Conservation (phyloP, 2,329 filamentous ascomycete species). For the Allantophomopsis lycopodina region DNA sequence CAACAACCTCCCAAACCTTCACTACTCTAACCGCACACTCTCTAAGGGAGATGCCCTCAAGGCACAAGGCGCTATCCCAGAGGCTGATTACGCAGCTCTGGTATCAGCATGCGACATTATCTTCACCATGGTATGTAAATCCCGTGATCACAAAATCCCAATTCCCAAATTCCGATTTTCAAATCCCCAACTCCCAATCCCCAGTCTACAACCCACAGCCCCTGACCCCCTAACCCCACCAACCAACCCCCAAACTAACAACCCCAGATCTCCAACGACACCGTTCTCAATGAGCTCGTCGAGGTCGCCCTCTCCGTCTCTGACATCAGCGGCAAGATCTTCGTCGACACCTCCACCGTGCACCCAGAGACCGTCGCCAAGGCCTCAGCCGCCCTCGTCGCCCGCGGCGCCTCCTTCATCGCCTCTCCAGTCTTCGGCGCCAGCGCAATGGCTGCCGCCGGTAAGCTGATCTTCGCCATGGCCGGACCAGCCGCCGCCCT, state of each 20-base stretch:
- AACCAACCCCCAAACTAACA: background rate
- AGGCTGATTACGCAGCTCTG: conserved; percentile 18
- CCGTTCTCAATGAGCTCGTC: conserved; percentile 20
- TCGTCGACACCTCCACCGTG: conserved; percentile 18
- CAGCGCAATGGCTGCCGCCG: conserved; percentile 25
- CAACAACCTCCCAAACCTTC: conserved; percentile 9
- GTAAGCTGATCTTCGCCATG: conserved; percentile 29
- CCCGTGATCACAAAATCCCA: too few relatives aligned
- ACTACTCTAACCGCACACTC: conserved; percentile 26
- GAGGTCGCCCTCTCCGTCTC: conserved; percentile 12
- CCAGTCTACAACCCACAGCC: too few relatives aligned
- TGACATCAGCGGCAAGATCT: conserved; percentile 16
- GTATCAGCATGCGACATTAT: conserved; percentile 22
- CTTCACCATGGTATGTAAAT: conserved; percentile 20
- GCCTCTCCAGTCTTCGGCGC: conserved; percentile 28
- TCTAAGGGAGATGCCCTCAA: conserved; percentile 22
- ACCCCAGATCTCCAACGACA: conserved; percentile 23
- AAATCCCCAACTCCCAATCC: too few relatives aligned
- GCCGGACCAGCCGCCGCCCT: conserved; percentile 21
- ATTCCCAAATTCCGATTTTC: too few relatives aligned
- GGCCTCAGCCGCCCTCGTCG: conserved; percentile 21
- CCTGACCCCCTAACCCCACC: too few relatives aligned
- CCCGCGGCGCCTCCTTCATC: conserved; percentile 13
- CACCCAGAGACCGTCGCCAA: conserved; percentile 19
- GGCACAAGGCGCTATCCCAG: conserved; percentile 19